These are phyloP conservation scores for Lactarius evosmus DNA, from an alignment of 768 basidiomycete species.

Conservation along the genomic window DNA sequence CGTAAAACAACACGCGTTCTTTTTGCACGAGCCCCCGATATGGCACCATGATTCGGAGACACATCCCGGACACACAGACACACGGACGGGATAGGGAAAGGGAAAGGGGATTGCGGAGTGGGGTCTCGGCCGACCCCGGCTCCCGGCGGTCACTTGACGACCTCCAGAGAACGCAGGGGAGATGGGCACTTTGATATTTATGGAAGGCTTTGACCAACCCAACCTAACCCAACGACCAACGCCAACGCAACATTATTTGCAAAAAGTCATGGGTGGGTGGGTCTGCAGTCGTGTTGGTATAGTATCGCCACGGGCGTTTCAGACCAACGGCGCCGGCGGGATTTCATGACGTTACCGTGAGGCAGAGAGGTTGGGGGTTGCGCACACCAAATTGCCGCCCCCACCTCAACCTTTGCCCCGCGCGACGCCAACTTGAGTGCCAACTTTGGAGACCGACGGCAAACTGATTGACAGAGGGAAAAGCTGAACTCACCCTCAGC, in stretches of 20 bases:
- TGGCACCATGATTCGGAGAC: not conserved
- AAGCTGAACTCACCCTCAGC: not conserved
- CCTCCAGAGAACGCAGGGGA: too few species aligned
- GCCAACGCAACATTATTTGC: not conserved
- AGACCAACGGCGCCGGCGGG: not conserved
- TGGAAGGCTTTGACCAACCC: not conserved
- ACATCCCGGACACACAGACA: too few species aligned
- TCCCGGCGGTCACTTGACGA: not conserved
- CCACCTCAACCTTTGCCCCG: not conserved
- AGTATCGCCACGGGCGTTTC: not conserved
- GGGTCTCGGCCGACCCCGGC: not conserved
- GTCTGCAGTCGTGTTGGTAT: too few species aligned
- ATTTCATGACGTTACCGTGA: not conserved
- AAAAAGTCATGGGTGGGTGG: not conserved
- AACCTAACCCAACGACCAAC: not conserved
- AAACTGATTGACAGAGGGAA: not conserved
- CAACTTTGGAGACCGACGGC: not conserved
- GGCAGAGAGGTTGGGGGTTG: slow-evolving; percentile 1
- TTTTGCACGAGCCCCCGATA: too few species aligned
- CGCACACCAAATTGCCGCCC: not conserved
- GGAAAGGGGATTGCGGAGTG: not conserved
- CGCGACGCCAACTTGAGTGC: not conserved
- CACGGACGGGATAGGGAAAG: not conserved
- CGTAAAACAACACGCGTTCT: not conserved
- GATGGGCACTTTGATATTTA: not conserved